Evolutionary conservation across 768 basidiomycete species (phyloP).

Genomic region (Phaeotremella fagi): DNA sequence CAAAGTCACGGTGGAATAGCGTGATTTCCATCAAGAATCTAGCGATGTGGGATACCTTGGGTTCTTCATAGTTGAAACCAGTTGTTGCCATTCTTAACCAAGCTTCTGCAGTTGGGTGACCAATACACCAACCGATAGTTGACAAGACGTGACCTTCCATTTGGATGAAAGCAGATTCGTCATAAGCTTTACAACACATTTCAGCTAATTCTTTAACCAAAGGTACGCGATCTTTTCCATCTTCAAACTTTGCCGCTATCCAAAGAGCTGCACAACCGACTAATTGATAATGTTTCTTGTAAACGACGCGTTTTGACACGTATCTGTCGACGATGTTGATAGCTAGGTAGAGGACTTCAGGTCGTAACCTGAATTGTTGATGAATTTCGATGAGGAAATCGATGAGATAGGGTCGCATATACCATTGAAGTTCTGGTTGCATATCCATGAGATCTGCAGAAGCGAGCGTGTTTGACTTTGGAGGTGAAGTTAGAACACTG

Average conservation of each 20-base stretch:
- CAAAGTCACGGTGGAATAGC: slow-evolving; percentile 92
- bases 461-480: slow-evolving; percentile 61
- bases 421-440: slow-evolving; percentile 98
- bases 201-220: slow-evolving; percentile 89
- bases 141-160: slow-evolving; percentile 97
- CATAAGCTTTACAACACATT: slow-evolving; percentile 94
- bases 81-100: slow-evolving; percentile 69
- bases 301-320: slow-evolving; percentile 95
- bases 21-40: slow-evolving; percentile 99
- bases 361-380: slow-evolving; percentile 93
- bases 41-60: slow-evolving; percentile 88
- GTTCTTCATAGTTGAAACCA: slow-evolving; percentile 64
- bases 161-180: slow-evolving; percentile 95
- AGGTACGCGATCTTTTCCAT: slow-evolving; percentile 96
- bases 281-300: slow-evolving; percentile 98
- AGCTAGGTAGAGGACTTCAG: slow-evolving; percentile 96
- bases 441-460: slow-evolving; percentile 97
- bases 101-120: slow-evolving; percentile 95
- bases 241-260: slow-evolving; percentile 99
- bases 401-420: slow-evolving; percentile 97
- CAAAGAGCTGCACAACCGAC: slow-evolving; percentile 97
- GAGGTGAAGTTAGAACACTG: background rate
- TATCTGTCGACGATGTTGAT: slow-evolving; percentile 99
- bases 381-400: slow-evolving; percentile 99
- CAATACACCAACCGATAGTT: slow-evolving; percentile 93